These are phyloP conservation scores for Pelargonium nanum DNA, from an alignment of 345 rosid species.

Conservation along the genomic window DNA sequence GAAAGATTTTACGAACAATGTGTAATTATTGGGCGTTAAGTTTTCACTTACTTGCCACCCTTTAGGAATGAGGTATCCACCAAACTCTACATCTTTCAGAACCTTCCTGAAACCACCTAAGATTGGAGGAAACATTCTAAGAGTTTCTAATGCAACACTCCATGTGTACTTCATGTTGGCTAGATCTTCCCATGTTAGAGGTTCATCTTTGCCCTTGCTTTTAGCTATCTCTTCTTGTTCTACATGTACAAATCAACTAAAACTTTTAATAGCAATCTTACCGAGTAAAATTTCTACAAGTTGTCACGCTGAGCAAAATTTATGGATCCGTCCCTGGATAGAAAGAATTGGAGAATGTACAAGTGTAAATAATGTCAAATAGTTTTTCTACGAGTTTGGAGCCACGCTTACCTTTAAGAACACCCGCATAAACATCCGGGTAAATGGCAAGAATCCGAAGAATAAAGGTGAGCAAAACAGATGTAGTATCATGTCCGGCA, in stretches of 20 bases:
- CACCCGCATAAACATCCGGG: constrained; percentile 26
- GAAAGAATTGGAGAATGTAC: too few species aligned
- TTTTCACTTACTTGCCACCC: constrained; percentile 26
- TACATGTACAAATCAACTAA: too few species aligned
- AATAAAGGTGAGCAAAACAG: constrained; percentile 36
- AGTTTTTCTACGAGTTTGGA: too few species aligned
- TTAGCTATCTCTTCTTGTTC: constrained; percentile 14
- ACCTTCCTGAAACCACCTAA: constrained; percentile 13
- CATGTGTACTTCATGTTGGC: constrained; percentile 29
- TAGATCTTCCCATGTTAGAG: constrained; percentile 30
- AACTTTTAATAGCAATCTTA: too few species aligned
- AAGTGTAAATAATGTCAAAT: too few species aligned
- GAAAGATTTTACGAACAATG: too few species aligned
- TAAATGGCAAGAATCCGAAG: constrained; percentile 30
- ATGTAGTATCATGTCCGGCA: constrained; percentile 52
- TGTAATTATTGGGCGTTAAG: too few species aligned
- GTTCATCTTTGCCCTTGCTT: constrained; percentile 9
- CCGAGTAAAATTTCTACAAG: too few species aligned
- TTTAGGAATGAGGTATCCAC: constrained; percentile 24
- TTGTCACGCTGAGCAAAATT: too few species aligned
- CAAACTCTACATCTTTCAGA: constrained; percentile 15
- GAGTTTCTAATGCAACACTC: constrained; percentile 24
- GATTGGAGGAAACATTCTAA: constrained; percentile 27
- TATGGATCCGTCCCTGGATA: too few species aligned
- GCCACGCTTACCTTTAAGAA: constrained; percentile 32